These are phyloP conservation scores for Zygosaccharomyces pseudobailii DNA, from an alignment of 1,139 yeast genomes.

Conservation along the genomic window DNA sequence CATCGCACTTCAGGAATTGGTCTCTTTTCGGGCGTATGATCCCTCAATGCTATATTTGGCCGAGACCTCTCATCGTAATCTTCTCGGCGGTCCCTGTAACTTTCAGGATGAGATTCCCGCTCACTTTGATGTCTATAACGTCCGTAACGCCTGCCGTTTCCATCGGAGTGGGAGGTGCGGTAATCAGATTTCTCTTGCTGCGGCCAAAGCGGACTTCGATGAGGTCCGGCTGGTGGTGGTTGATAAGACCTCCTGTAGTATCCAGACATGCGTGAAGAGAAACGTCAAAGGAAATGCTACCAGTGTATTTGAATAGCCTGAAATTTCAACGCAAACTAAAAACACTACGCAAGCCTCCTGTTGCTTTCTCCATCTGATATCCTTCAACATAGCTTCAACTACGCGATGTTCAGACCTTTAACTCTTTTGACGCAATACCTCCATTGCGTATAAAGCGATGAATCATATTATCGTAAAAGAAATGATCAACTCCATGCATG, in stretches of 20 bases:
- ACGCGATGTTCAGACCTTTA: conserved; percentile 2
- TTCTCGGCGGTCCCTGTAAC: conserved; percentile 2
- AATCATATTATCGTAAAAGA: background rate
- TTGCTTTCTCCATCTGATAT: background rate
- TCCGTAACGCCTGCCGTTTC: conserved; percentile 4
- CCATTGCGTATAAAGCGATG: conserved; percentile 2
- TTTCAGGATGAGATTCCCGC: background rate
- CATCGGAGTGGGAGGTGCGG: background rate
- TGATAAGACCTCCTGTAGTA: conserved; percentile 15
- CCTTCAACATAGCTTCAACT: background rate
- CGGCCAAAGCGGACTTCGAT: conserved; percentile 8
- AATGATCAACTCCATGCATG: background rate
- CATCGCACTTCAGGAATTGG: conserved; percentile 24
- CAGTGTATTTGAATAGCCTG: background rate
- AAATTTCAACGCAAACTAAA: background rate
- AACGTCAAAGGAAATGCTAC: background rate
- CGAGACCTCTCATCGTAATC: background rate
- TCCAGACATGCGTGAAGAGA: conserved; percentile 12
- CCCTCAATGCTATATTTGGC: background rate
- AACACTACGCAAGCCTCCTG: background rate
- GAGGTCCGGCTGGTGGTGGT: conserved; percentile 14
- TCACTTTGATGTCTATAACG: background rate
- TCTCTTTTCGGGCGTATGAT: conserved; percentile 5
- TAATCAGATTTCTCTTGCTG: conserved; percentile 3
- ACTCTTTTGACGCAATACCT: background rate